A percentile compares a stretch with the other conserved stretches of the same genome.
Evolutionary conservation across 345 rosid species (phyloP).

Genomic region (Viola odorata): DNA sequence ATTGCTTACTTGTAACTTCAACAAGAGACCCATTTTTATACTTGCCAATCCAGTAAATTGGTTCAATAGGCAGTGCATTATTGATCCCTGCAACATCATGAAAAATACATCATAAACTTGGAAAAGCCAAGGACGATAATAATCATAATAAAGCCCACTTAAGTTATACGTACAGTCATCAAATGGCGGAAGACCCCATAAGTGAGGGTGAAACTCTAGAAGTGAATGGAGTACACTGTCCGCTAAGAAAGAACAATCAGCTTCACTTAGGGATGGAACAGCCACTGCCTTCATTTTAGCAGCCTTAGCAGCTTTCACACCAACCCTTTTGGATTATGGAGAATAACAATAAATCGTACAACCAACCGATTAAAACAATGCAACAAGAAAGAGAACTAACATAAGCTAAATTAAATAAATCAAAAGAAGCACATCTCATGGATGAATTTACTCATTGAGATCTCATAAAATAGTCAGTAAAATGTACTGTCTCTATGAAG

Average conservation of each 20-base stretch:
- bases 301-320: slow-evolving; percentile 41
- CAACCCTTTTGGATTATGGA: slow-evolving; percentile 26
- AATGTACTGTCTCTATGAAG: no score
- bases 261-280: slow-evolving; percentile 35
- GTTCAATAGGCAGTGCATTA: slow-evolving; percentile 29
- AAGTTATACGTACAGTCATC: slow-evolving; percentile 24
- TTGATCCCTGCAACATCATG: slow-evolving; percentile 22
- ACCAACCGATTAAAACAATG: no score
- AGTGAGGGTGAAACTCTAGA: slow-evolving; percentile 35
- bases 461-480: no score
- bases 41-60: slow-evolving; percentile 18
- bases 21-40: slow-evolving; percentile 17
- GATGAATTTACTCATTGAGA: no score
- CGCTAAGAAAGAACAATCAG: slow-evolving; percentile 33
- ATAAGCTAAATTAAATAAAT: no score
- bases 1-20: slow-evolving; percentile 25
- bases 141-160: no score
- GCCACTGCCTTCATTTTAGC: slow-evolving; percentile 40
- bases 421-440: no score
- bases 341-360: no score
- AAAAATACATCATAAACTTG: neutral
- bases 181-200: slow-evolving; percentile 42
- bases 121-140: no score
- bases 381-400: no score
- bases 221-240: slow-evolving; percentile 34